These are phyloP conservation scores for Tetrahymena thermophila DNA, from an alignment of 73 alveolate genomes.

Conservation along the genomic window DNA sequence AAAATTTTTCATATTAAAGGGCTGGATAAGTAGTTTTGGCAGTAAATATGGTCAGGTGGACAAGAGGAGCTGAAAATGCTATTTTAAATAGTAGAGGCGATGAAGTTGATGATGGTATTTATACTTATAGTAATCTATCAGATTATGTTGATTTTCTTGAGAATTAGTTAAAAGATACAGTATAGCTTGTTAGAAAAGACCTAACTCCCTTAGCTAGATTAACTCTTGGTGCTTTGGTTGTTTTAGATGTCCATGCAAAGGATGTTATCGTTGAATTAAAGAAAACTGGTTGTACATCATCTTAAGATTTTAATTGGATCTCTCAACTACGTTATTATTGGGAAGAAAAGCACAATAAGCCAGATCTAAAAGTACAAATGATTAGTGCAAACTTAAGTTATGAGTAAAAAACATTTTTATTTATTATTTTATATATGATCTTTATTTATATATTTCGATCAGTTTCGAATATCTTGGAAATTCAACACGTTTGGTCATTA, in stretches of 20 bases:
- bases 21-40: slow-evolving; percentile 93
- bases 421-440: slow-evolving; percentile 66
- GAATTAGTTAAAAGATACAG: slow-evolving; percentile 86
- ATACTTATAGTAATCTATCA: slow-evolving; percentile 68
- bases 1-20: not conserved
- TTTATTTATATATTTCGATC: slow-evolving; percentile 64
- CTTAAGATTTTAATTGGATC: slow-evolving; percentile 97
- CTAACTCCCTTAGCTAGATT: slow-evolving; percentile 90
- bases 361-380: slow-evolving; percentile 20
- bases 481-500: slow-evolving; percentile 90
- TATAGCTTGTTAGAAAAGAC: slow-evolving; percentile 93
- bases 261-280: slow-evolving; percentile 82
- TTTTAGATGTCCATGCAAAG: slow-evolving; percentile 98
- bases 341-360: slow-evolving; percentile 60
- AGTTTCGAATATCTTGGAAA: slow-evolving; percentile 98
- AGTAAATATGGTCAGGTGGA: slow-evolving; percentile 89
- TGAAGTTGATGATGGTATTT: slow-evolving; percentile 67
- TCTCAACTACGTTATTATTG: slow-evolving; percentile 98
- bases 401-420: slow-evolving; percentile 1
- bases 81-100: slow-evolving; percentile 6
- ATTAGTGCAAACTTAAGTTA: slow-evolving; percentile 26
- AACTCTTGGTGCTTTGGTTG: slow-evolving; percentile 97
- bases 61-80: slow-evolving; percentile 54
- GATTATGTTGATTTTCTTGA: slow-evolving; percentile 59
- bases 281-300: slow-evolving; percentile 31